phyloP scores from a whole-genome alignment of 2,329 filamentous ascomycete species.

The Aureobasidium lini region DNA sequence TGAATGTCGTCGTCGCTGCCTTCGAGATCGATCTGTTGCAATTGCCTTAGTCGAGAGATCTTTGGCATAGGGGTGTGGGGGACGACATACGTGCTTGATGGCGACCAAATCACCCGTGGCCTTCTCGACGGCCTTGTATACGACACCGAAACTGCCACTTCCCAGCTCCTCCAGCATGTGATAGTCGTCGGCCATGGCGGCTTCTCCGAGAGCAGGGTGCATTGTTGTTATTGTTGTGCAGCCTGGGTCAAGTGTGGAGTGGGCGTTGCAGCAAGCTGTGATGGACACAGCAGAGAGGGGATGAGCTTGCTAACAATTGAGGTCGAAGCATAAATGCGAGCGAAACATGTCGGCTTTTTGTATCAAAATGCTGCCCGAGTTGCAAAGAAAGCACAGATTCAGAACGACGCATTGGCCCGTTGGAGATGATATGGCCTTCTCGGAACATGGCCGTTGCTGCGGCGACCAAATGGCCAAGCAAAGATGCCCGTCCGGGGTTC shows the following conservation, averaged over 20 bases:
- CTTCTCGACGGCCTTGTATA: constrained; percentile 94
- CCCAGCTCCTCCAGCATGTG: constrained; percentile 94
- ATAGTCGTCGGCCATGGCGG: constrained; percentile 69
- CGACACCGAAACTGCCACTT: constrained; percentile 94
- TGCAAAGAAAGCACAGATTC: background rate
- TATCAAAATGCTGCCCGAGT: background rate
- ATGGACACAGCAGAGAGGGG: background rate
- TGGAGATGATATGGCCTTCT: too few species aligned
- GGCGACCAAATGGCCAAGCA: too few species aligned
- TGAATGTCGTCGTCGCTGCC: constrained; percentile 97
- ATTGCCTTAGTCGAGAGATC: background rate
- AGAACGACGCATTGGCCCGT: too few species aligned
- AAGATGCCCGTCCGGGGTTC: too few species aligned
- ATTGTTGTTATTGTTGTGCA: constrained; percentile 8
- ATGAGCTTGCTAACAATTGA: background rate
- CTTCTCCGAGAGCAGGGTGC: constrained; percentile 17
- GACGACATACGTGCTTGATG: constrained; percentile 75
- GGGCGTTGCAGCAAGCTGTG: background rate
- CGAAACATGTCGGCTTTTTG: background rate
- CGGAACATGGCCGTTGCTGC: too few species aligned
- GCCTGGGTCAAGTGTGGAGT: background rate
- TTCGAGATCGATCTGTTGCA: constrained; percentile 83
- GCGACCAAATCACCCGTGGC: constrained; percentile 87
- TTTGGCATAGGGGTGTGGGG: background rate
- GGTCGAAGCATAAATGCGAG: constrained; percentile 7